These are phyloP conservation scores for Yarrowia yakushimensis DNA, from an alignment of 805 yeast genomes.

Conservation along the genomic window DNA sequence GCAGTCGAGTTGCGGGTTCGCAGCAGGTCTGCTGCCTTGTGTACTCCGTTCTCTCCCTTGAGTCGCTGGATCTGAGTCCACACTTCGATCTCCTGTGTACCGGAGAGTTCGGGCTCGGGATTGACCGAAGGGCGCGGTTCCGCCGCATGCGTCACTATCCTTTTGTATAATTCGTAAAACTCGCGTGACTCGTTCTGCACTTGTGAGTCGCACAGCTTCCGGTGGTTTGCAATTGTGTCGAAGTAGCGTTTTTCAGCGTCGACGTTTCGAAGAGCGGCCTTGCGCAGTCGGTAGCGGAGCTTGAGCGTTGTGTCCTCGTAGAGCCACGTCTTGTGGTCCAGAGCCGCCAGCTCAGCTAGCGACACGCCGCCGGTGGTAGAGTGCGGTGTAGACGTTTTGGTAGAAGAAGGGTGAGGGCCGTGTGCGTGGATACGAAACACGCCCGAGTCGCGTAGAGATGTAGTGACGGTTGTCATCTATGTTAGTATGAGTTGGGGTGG, in stretches of 20 bases:
- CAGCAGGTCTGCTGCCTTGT: neutral
- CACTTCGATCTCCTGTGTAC: slow-evolving; percentile 7
- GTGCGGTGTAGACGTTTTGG: neutral
- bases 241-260: slow-evolving; percentile 8
- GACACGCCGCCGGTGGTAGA: neutral
- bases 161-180: slow-evolving; percentile 6
- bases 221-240: slow-evolving; percentile 5
- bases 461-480: slow-evolving; percentile 22
- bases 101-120: slow-evolving; percentile 7
- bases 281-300: slow-evolving; percentile 19
- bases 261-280: slow-evolving; percentile 11
- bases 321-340: slow-evolving; percentile 20
- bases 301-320: slow-evolving; percentile 22
- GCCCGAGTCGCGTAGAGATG: slow-evolving; percentile 25
- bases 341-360: slow-evolving; percentile 14
- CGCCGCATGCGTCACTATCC: slow-evolving; percentile 4
- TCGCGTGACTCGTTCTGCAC: slow-evolving; percentile 18
- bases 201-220: slow-evolving; percentile 15
- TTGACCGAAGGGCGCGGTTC: slow-evolving; percentile 20
- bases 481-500: neutral
- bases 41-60: neutral
- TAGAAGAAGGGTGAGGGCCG: neutral
- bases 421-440: slow-evolving; percentile 23
- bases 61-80: slow-evolving; percentile 9
- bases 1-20: neutral